Base-by-base conservation (phyloP, 805 yeast species). In the Kodamaea fukazawae region DNA sequence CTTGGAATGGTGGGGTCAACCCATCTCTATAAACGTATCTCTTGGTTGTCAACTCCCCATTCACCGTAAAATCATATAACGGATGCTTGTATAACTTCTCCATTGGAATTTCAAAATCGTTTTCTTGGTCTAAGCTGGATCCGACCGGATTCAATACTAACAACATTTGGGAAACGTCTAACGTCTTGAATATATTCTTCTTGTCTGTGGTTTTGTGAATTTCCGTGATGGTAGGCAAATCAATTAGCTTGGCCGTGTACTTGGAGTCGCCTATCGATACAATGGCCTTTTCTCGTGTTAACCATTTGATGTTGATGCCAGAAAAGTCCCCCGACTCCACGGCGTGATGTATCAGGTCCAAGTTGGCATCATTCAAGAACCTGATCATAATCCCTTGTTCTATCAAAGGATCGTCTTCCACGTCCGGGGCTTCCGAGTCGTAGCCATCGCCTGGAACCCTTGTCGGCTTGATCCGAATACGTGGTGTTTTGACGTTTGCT, bases 341-440 rank as follows among this genome's bases (percentile, higher is more conserved):
- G 13, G 93, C 87, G 39, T 79, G 76, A 41, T 83, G 79, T 7
- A 91, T 76, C 44, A 76, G 78, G 41, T 86, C 96, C 27, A 86
- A 61, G 41, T 83, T 83, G 7, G 75, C 70, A 43, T 82, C 87
- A 49, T 77, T 72, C n/a, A 81, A 48, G 65, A 91, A 80, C 40
- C 99, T 71, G 31, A 93, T 59, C 1, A 89, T 71, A 1, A 93
- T 71, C 0, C 93, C 96, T 48, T 87, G 95, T 55, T 93, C 98
- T 7, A 88, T 68, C 45, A 88, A 65, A 1, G 99, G 98, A 55
- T 93, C 97, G 44, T 89, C 96, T 57, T 93, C 99, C 17, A 87
- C 69, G 49, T 91, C 98, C 0, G 96, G 95, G 13, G 95, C 97
- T 53, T 91, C 98, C 2, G 96, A 84, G 56, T 91, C 99, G 60